These are phyloP conservation scores for Aureobasidium lini DNA, from an alignment of 2,329 filamentous ascomycete species.

Conservation along the genomic window DNA sequence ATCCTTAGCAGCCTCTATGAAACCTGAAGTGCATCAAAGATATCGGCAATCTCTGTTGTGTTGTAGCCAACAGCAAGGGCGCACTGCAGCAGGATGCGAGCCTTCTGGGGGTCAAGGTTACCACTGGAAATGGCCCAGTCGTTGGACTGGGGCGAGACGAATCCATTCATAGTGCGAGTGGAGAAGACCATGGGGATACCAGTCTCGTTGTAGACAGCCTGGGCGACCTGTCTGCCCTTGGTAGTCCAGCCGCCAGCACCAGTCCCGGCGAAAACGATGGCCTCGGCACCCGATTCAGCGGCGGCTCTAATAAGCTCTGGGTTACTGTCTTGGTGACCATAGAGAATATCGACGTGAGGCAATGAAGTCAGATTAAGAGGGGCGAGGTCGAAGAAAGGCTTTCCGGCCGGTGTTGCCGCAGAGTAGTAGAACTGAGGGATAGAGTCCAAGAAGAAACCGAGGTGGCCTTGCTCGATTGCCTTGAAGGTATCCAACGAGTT, in stretches of 20 bases:
- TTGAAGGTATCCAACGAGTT: slow-evolving; percentile 58
- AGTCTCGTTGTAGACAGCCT: slow-evolving; percentile 38
- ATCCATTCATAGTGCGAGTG: slow-evolving; percentile 46
- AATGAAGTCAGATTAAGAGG: slow-evolving; percentile 29
- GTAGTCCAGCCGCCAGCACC: slow-evolving; percentile 47
- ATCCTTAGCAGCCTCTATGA: background rate
- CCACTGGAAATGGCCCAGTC: slow-evolving; percentile 39
- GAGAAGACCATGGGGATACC: slow-evolving; percentile 46
- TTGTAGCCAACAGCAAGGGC: slow-evolving; percentile 26
- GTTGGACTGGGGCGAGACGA: slow-evolving; percentile 33
- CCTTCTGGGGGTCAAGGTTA: slow-evolving; percentile 50
- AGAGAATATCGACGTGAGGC: slow-evolving; percentile 51
- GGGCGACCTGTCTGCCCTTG: slow-evolving; percentile 33
- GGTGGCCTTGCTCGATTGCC: slow-evolving; percentile 48
- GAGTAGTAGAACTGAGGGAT: slow-evolving; percentile 54
- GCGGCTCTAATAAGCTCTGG: slow-evolving; percentile 42
- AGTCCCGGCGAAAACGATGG: slow-evolving; percentile 49
- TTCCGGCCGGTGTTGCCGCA: slow-evolving; percentile 42
- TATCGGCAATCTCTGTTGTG: slow-evolving; percentile 38
- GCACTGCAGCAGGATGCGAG: slow-evolving; percentile 43
- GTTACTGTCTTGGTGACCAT: slow-evolving; percentile 48
- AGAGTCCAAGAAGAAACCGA: slow-evolving; percentile 53
- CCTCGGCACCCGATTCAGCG: slow-evolving; percentile 44
- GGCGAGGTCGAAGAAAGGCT: slow-evolving; percentile 37
- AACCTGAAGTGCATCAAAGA: slow-evolving; percentile 20